Percentiles rank a stretch among this genome's conserved stretches.
Evolutionary conservation across 306 rosid species (phyloP).

Genomic region (Quercus variabilis): DNA sequence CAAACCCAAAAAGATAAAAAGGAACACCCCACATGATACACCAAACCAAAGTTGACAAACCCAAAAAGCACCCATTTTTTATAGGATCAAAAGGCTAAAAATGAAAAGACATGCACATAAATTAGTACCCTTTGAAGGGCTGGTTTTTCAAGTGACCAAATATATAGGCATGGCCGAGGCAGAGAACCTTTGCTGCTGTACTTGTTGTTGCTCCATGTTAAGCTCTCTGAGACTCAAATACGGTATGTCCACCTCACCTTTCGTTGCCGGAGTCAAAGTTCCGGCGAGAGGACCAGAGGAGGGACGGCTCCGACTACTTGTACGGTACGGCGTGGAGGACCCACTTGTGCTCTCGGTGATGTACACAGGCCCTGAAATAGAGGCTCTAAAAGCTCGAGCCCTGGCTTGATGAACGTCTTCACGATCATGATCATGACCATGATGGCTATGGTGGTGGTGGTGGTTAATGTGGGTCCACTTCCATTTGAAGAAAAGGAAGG

Average conservation of each 20-base stretch:
- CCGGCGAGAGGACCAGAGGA: conserved; percentile 79
- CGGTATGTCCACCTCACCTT: conserved; percentile 52
- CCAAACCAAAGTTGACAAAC: background rate
- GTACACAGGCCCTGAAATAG: conserved; percentile 83
- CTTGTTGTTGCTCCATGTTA: conserved; percentile 57
- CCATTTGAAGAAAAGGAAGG: conserved; percentile 77
- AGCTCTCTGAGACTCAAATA: conserved; percentile 88
- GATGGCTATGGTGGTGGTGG: background rate
- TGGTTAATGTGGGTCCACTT: conserved; percentile 30
- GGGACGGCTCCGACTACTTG: conserved; percentile 45
- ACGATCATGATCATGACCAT: background rate
- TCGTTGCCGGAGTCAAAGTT: conserved; percentile 40
- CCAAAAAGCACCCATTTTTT: background rate
- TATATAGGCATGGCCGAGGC: conserved; percentile 80
- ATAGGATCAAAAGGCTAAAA: background rate
- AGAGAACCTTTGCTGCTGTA: conserved; percentile 52
- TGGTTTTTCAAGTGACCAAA: conserved; percentile 52
- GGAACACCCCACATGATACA: background rate
- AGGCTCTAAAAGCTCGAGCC: conserved; percentile 68
- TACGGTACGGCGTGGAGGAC: conserved; percentile 56
- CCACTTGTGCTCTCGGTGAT: conserved; percentile 71
- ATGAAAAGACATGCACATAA: background rate
- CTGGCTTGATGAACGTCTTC: conserved; percentile 71
- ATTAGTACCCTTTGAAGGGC: background rate
- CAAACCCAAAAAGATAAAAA: background rate